These are phyloP conservation scores for Persicaria maculosa DNA, from an alignment of 148 eudicot species.

Conservation along the genomic window DNA sequence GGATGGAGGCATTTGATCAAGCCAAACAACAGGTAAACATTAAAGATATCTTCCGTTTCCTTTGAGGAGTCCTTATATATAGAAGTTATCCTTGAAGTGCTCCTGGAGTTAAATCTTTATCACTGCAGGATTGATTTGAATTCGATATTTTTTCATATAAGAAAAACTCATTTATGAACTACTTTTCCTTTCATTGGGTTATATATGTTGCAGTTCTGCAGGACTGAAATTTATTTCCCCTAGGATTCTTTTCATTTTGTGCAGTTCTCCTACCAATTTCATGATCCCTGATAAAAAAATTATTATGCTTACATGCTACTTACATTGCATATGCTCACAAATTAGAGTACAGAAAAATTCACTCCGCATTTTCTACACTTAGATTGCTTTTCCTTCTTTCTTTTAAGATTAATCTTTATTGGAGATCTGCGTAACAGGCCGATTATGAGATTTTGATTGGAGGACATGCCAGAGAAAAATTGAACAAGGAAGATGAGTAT, in stretches of 20 bases:
- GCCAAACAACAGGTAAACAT: constrained; percentile 27
- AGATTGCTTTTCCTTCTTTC: background rate
- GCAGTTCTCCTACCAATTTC: background rate
- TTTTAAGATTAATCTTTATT: background rate
- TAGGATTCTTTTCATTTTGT: background rate
- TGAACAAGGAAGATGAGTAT: constrained; percentile 76
- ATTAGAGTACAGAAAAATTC: background rate
- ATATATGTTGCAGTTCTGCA: background rate
- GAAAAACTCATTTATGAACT: background rate
- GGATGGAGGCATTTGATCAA: constrained; percentile 92
- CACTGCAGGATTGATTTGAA: background rate
- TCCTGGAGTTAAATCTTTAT: too few relatives aligned
- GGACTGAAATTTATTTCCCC: background rate
- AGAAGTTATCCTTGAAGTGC: too few relatives aligned
- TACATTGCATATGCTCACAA: background rate
- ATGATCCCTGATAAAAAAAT: background rate
- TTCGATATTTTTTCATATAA: background rate
- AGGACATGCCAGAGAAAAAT: constrained; percentile 54
- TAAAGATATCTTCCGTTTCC: background rate
- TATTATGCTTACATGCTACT: background rate
- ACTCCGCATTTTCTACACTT: background rate
- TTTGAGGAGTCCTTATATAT: too few relatives aligned
- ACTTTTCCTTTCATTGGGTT: background rate
- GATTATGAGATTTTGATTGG: constrained; percentile 66
- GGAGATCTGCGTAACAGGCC: constrained; percentile 35